Base-by-base conservation (phyloP, 2,329 filamentous ascomycete species). In the Aspergillus oerlinghausenensis region DNA sequence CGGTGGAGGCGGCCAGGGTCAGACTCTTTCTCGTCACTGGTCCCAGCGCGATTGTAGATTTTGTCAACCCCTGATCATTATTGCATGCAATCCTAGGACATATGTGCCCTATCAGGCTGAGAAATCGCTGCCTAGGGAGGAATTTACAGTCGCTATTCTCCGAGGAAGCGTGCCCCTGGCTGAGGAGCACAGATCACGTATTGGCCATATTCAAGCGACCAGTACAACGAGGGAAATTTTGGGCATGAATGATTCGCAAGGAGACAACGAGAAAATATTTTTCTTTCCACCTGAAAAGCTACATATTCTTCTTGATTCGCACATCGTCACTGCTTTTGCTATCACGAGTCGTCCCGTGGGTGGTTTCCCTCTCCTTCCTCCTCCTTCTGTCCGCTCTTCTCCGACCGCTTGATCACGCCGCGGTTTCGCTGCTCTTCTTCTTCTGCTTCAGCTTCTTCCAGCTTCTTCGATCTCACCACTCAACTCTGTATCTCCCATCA, bases 321-420 rank as follows among this genome's bases (percentile, higher is more conserved):
- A 7, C 25, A 26, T 26, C 21, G 25, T 47, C 43, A 47, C 11
- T 23, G 23, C 11, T 23, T 17, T 25, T 19, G 21, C 19, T 21
- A 9, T n/a, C 42, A 25, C n/a, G 21, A 47, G 43, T 47, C 21
- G 21, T 60, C 17, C 38, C 14, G 10, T 51, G 49, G 49, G 55
- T 53, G 40, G 42, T 56, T 25, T 57, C 42, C 54, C 61, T 60
- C 50, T 57, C 60, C 63, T 53, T 61, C 50, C 60, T 57, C 57
- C 52, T 54, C 50, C 38, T 50, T 38, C 52, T 32, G 23, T 54
- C 49, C 52, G 23, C 53, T 35, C 53, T 47, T 50, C 52, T 23
- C 14, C 43, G 23, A 47, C 43, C 43, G 43, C 17, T 47, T 25
- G 43, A 47, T 47, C 43, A 47, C 43, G 43, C 43, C 43, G 21